Conservation (phyloP, 139 green algal genomes). For the Yamagishiella unicocca region DNA sequence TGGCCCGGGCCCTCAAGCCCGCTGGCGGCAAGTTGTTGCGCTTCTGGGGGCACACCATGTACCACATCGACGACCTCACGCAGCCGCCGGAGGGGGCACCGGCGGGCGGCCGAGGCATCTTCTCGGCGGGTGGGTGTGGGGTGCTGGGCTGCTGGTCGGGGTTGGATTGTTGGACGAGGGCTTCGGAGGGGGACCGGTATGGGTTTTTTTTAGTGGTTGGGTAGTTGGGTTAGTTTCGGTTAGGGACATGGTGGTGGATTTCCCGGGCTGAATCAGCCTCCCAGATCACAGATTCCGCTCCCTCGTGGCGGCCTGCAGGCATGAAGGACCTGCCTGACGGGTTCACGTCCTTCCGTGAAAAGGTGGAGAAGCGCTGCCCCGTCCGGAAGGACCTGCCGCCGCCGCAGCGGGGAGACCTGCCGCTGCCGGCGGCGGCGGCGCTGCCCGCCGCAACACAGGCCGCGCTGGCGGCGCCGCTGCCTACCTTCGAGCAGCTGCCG, state of each 20-base stretch:
- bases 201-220: too few species aligned
- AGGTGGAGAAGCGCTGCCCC: slow-evolving; percentile 45
- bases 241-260: too few species aligned
- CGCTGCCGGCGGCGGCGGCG: slow-evolving; percentile 61
- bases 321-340: slow-evolving; percentile 80
- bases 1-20: slow-evolving; percentile 50
- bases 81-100: slow-evolving; percentile 2
- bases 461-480: slow-evolving; percentile 43
- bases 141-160: too few species aligned
- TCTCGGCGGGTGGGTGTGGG: slow-evolving; percentile 12
- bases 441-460: not conserved
- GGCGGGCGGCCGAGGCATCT: not conserved
- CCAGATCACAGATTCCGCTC: not conserved
- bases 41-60: slow-evolving; percentile 88
- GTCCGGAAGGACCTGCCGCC: slow-evolving; percentile 69
- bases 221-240: too few species aligned
- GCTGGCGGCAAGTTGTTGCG: slow-evolving; percentile 55
- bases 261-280: not conserved
- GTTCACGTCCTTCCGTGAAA: slow-evolving; percentile 95
- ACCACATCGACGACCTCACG: slow-evolving; percentile 90
- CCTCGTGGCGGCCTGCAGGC: slow-evolving; percentile 11
- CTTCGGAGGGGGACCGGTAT: too few species aligned
- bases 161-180: too few species aligned
- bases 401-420: slow-evolving; percentile 68
- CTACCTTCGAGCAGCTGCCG: slow-evolving; percentile 59